phyloP scores from a whole-genome alignment of 2,329 filamentous ascomycete species.

The Aspergillus sp. region DNA sequence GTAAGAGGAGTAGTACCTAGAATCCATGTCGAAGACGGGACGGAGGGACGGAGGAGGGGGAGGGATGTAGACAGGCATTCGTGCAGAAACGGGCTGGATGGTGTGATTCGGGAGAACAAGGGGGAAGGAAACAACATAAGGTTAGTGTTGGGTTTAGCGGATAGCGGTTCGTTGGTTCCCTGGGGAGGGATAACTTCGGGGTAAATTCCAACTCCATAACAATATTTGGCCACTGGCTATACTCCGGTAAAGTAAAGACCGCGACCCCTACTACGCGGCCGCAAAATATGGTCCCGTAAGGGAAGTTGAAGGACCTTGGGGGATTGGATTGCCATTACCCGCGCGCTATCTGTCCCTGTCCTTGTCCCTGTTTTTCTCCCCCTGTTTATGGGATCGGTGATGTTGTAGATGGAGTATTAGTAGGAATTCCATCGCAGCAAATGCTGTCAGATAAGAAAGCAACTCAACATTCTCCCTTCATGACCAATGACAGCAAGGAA shows the following conservation, averaged over 20 bases:
- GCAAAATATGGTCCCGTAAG: background rate
- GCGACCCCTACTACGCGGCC: too few species aligned
- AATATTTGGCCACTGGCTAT: too few species aligned
- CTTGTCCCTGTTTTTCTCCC: background rate
- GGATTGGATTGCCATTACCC: background rate
- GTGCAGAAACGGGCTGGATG: background rate
- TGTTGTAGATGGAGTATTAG: background rate
- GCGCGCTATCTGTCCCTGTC: background rate
- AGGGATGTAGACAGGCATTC: background rate
- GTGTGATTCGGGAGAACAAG: background rate
- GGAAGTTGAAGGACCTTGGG: background rate
- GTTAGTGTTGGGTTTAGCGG: background rate
- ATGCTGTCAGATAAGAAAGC: background rate
- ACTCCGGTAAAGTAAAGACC: too few species aligned
- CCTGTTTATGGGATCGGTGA: too few species aligned
- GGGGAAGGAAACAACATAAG: background rate
- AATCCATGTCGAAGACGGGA: background rate
- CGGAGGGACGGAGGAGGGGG: background rate
- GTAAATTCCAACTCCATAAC: background rate
- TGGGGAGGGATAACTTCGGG: constrained; percentile 1
- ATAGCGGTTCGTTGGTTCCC: background rate
- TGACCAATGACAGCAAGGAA: too few species aligned
- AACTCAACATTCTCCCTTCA: background rate
- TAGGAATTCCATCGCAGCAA: background rate
- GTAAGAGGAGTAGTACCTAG: background rate